These are phyloP conservation scores for Kockiozyma suomiensis DNA, from an alignment of 805 yeast species.

Conservation along the genomic window DNA sequence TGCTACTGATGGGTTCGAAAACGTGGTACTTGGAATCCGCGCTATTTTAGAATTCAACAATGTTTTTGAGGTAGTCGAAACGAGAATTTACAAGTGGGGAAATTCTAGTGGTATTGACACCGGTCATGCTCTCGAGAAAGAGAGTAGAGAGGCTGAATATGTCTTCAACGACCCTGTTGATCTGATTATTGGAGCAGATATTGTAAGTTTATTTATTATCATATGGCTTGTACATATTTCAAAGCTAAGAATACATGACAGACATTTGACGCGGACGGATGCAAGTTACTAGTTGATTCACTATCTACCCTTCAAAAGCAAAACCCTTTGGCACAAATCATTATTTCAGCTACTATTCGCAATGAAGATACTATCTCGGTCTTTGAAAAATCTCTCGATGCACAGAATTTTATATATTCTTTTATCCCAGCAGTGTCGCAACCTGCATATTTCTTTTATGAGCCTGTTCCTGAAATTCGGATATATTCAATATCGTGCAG, in stretches of 20 bases:
- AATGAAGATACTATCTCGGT: constrained; percentile 54
- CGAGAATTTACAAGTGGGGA: constrained; percentile 50
- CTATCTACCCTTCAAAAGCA: constrained; percentile 34
- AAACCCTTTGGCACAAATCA: constrained; percentile 34
- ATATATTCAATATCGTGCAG: constrained; percentile 13
- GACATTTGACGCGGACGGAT: constrained; percentile 70
- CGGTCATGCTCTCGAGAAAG: constrained; percentile 33
- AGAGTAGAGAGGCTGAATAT: constrained; percentile 20
- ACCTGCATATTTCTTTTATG: constrained; percentile 21
- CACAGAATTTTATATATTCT: constrained; percentile 27
- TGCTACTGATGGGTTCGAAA: constrained; percentile 70
- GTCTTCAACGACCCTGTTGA: constrained; percentile 41
- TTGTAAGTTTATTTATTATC: constrained; percentile 40
- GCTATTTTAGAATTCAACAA: constrained; percentile 27
- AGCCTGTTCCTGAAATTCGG: constrained; percentile 11
- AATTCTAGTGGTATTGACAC: constrained; percentile 40
- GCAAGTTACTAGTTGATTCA: constrained; percentile 53
- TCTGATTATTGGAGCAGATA: constrained; percentile 78
- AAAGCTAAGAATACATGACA: constrained; percentile 1
- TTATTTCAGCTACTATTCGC: constrained; percentile 76
- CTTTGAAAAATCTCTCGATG: constrained; percentile 48
- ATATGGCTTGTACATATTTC: no score
- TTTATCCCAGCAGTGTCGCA: constrained; percentile 7
- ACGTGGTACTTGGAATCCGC: constrained; percentile 50
- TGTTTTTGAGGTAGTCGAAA: constrained; percentile 50